Evolutionary conservation across 257 asterid genomes (phyloP), one percentile per base, ranked within the genome.

Genomic region (Salvia miltiorrhiza): DNA sequence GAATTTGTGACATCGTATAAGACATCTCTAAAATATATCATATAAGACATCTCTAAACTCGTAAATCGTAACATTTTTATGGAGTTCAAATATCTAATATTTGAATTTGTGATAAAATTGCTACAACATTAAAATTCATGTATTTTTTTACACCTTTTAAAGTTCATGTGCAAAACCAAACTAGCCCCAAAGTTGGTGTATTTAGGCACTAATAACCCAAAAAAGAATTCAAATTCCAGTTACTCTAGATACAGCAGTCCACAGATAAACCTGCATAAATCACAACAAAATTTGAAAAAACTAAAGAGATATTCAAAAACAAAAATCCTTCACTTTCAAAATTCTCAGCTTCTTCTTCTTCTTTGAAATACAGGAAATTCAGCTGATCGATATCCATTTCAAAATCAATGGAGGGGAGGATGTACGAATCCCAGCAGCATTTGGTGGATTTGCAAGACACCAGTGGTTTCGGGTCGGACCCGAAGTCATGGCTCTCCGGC

Each of bases 401-500:
- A 41, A 54, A 65, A 64, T 71, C 76, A 47, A 79, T 71, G 82
- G 82, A 66, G 13, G 61, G 78, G 62, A 58, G 79, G 61, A 49
- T 82, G 53, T 71, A 74, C 45, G 79, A 72, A 62, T 19, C 68
- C 40, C 80, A 79, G 37, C 87, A 86, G 63, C 88, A 84, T 73
- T 76, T 84, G 80, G n/a, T 84, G 57, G 95, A 85, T 84, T 85
- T 85, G 78, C 96, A 82, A 41, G 93, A 86, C 16, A 76, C 33
- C 63, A 52, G 43, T 24, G 84, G 73, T 54, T 80, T 79, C 72
- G 90, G 86, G 63, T 83, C 88, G 76, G 90, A 86, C 76, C 80
- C 87, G 6, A 81, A 78, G 62, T 86, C 88, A 21, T 88, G 96
- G 90, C 89, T 86, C 43, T 80, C 93, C 77, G 88, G 84, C 85